phyloP scores from a whole-genome alignment of 1,284 basidiomycete genomes.

The Ustilago loliicola region DNA sequence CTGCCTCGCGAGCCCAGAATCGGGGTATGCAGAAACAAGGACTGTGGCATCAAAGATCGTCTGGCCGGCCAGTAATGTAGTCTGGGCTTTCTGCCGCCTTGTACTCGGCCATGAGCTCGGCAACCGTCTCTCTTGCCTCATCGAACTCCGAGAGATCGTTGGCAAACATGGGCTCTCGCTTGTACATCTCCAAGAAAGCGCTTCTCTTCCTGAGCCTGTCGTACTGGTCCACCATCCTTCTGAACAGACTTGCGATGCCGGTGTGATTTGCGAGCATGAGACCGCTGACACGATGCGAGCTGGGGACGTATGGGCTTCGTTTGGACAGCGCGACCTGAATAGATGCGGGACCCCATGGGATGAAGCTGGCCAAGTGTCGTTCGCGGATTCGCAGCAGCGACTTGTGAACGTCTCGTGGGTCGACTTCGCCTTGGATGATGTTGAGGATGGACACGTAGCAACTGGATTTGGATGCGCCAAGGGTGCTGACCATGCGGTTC shows the following conservation, averaged over 20 bases:
- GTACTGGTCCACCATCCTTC: constrained; percentile 95
- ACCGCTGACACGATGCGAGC: constrained; percentile 91
- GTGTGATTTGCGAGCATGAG: constrained; percentile 99
- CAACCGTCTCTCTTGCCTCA: constrained; percentile 66
- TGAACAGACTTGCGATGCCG: constrained; percentile 86
- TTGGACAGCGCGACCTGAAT: constrained; percentile 97
- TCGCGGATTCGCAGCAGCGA: constrained; percentile 95
- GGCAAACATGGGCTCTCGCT: constrained; percentile 80
- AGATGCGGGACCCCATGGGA: constrained; percentile 98
- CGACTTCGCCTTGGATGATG: constrained; percentile 96
- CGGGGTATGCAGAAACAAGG: not conserved
- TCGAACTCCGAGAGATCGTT: constrained; percentile 67
- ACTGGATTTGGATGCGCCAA: constrained; percentile 63
- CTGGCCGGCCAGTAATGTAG: constrained; percentile 54
- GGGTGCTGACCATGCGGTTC: constrained; percentile 98
- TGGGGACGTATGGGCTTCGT: constrained; percentile 87
- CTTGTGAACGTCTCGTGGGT: constrained; percentile 98
- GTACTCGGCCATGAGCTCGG: constrained; percentile 68
- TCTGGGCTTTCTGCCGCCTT: constrained; percentile 66
- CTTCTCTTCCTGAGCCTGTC: constrained; percentile 88
- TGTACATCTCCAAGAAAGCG: constrained; percentile 97
- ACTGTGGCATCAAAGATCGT: constrained; percentile 35
- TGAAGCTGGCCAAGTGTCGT: constrained; percentile 95
- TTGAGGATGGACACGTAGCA: constrained; percentile 95
- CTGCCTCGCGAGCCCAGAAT: not conserved